phyloP scores from a whole-genome alignment of 1,284 basidiomycete species.

The Fereydounia khargensis region DNA sequence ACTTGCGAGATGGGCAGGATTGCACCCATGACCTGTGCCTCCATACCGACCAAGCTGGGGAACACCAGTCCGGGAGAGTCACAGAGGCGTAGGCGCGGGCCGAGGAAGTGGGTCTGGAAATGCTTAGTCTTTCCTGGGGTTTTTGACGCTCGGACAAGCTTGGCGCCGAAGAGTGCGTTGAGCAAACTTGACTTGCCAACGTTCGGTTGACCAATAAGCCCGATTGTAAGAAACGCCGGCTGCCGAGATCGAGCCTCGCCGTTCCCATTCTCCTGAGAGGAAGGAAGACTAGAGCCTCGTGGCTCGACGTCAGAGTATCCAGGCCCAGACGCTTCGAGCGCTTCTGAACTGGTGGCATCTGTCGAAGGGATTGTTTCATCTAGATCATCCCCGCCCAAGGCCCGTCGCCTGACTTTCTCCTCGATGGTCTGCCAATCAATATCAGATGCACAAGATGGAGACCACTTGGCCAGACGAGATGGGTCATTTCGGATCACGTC shows the following conservation, averaged over 20 bases:
- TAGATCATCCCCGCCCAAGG: too few species aligned
- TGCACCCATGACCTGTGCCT: constrained; percentile 68
- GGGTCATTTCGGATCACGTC: constrained; percentile 63
- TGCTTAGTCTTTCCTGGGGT: constrained; percentile 95
- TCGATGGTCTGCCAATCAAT: constrained; percentile 39
- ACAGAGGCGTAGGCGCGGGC: constrained; percentile 60
- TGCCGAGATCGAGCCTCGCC: constrained; percentile 8
- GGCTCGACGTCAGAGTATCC: too few species aligned
- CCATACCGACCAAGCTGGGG: constrained; percentile 58
- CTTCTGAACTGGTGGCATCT: too few species aligned
- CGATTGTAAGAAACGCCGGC: constrained; percentile 33
- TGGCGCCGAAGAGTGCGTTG: constrained; percentile 82
- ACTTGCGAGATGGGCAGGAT: constrained; percentile 80
- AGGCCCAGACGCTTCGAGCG: too few species aligned
- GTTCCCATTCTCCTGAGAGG: background rate
- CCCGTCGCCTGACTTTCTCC: too few species aligned
- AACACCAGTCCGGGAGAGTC: constrained; percentile 64
- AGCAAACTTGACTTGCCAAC: constrained; percentile 88
- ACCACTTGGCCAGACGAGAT: constrained; percentile 67
- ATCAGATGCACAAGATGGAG: constrained; percentile 59
- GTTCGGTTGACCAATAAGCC: constrained; percentile 71
- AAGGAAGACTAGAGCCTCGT: too few species aligned
- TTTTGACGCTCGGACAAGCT: constrained; percentile 77
- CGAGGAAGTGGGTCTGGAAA: constrained; percentile 85
- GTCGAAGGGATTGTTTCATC: too few species aligned